Evolutionary conservation across 164 flowering plant genomes (phyloP), one percentile per base, ranked within the genome.

Genomic region (Protea cynaroides): DNA sequence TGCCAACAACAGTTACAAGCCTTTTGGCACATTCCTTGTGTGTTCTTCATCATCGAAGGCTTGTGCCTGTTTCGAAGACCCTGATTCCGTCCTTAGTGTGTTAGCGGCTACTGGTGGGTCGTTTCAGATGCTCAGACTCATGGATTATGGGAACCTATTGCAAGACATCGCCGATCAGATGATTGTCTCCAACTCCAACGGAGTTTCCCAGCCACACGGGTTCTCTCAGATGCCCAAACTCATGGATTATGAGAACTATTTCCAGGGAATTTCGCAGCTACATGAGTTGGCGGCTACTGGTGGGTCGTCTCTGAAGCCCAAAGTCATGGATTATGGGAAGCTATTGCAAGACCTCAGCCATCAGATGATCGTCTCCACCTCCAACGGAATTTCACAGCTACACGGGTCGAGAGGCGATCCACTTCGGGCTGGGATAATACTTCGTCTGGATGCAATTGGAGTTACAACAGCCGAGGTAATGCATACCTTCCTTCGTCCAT

Each of bases 11-110:
- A 29, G 58, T 40, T 80, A 81, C 72, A 62, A 70, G 64, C 82
- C 84, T 25, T 83, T 79, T 65, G 87, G 87, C 17, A 72, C 78
- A 53, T 81, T 47, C 56, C 71, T 83, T 9, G 51, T 79, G n/a
- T 75, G 81, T 52, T 77, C 79, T 47, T 68, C 66, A 54, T 62
- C 65, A 0, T 68, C 66, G 54, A 59, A 63, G 0, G 81, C 76
- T 36, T 63, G 69, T 65, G 62, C 81, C 24, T 75, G 79, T 64
- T 56, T 76, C 43, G 80, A 77, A 43, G 73, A 76, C 59, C 71
- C 81, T 14, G 78, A 75, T 11, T 67, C 73, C 6, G 53, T 74
- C 52, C 53, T 64, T 37, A 36, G 61, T 47, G 46, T 82, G 62
- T 8, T 82, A 68, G 44, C 4, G 25, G 58, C 65, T 57, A 29